Conservation (phyloP, 1,284 basidiomycete genomes). For the Apiotrichum porosum region DNA sequence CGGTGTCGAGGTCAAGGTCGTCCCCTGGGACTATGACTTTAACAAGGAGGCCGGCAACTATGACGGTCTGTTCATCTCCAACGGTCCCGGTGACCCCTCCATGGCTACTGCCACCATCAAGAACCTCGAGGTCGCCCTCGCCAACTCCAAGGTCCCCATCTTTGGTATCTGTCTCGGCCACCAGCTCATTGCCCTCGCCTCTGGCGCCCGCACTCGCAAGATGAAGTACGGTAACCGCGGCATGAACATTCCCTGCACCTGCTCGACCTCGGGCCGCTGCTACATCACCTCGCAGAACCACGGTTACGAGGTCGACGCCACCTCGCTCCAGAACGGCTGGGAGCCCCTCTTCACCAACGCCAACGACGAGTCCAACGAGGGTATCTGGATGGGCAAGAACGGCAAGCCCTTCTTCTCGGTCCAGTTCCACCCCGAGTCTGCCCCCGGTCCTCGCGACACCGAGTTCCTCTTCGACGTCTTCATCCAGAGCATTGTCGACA, state of each 20-base stretch:
- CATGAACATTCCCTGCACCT: conserved; percentile 97
- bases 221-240: conserved; percentile 99
- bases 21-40: conserved; percentile 96
- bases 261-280: conserved; percentile 87
- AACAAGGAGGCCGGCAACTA: conserved; percentile 69
- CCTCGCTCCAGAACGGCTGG: conserved; percentile 78
- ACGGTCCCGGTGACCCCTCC: conserved; percentile 96
- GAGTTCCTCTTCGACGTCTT: conserved; percentile 99
- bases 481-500: conserved; percentile 78
- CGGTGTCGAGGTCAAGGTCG: conserved; percentile 92
- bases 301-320: conserved; percentile 89
- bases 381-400: conserved; percentile 84
- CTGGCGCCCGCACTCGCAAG: conserved; percentile 89
- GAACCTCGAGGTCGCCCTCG: conserved; percentile 67
- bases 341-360: conserved; percentile 93
- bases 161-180: conserved; percentile 99
- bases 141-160: conserved; percentile 72
- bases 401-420: conserved; percentile 88
- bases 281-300: conserved; percentile 99
- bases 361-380: conserved; percentile 96
- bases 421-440: conserved; percentile 99
- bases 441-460: conserved; percentile 96
- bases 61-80: conserved; percentile 95
- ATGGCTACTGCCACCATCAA: conserved; percentile 71
- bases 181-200: conserved; percentile 91